These are phyloP conservation scores for Fusarium sp. DNA, from an alignment of 2,329 filamentous ascomycete species.

Conservation along the genomic window DNA sequence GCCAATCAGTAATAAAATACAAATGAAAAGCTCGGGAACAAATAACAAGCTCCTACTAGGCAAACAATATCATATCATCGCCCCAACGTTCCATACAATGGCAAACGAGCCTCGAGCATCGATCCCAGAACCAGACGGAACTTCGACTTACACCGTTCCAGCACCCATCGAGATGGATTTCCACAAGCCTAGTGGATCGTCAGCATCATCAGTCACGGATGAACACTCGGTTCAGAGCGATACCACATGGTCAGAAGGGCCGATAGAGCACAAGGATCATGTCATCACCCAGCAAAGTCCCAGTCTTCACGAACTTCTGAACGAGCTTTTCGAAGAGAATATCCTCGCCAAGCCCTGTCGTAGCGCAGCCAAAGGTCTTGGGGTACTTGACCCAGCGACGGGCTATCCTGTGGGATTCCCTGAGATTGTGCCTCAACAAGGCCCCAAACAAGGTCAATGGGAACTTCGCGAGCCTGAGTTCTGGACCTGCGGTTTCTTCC, in stretches of 20 bases:
- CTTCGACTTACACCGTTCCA: not conserved
- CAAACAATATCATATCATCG: too few species aligned
- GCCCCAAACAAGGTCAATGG: conserved; percentile 42
- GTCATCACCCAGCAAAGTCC: too few species aligned
- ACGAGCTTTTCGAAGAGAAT: conserved; percentile 9
- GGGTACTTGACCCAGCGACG: not conserved
- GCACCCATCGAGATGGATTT: not conserved
- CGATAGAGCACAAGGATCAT: not conserved
- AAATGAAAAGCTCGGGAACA: too few species aligned
- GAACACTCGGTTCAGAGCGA: not conserved
- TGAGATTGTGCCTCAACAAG: conserved; percentile 46
- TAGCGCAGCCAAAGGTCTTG: not conserved
- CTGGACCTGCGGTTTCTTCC: conserved; percentile 57
- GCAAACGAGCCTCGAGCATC: too few species aligned
- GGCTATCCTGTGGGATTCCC: conserved; percentile 37
- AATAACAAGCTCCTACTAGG: too few species aligned
- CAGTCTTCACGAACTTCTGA: not conserved
- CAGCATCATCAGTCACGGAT: not conserved
- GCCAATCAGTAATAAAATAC: too few species aligned
- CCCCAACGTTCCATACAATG: not conserved
- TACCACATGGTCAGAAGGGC: not conserved
- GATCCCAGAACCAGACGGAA: not conserved
- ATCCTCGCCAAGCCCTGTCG: conserved; percentile 4
- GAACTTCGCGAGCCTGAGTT: conserved; percentile 48
- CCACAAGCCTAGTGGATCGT: not conserved